These are phyloP conservation scores for Teunomyces barrocoloradensis DNA, from an alignment of 805 yeast genomes.

Conservation along the genomic window DNA sequence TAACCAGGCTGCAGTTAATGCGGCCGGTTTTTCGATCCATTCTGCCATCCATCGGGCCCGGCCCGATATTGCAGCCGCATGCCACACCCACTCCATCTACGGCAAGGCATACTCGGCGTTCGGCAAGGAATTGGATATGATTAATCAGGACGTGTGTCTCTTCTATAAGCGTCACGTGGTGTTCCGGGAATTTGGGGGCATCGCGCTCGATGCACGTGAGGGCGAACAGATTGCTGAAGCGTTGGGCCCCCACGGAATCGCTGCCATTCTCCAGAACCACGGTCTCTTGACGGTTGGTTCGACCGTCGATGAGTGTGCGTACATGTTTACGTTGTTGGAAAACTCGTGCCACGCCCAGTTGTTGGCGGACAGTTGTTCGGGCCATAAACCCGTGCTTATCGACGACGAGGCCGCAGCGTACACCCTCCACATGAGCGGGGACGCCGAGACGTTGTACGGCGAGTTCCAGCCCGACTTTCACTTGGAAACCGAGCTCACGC, in stretches of 20 bases:
- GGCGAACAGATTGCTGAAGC: constrained; percentile 62
- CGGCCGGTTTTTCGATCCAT: constrained; percentile 44
- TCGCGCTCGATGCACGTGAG: constrained; percentile 65
- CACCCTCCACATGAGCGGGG: constrained; percentile 58
- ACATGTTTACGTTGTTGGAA: constrained; percentile 61
- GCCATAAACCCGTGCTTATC: constrained; percentile 42
- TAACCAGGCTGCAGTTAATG: constrained; percentile 35
- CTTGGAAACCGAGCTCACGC: constrained; percentile 24
- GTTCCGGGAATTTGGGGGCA: constrained; percentile 72
- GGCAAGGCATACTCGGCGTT: constrained; percentile 40
- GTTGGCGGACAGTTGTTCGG: constrained; percentile 55
- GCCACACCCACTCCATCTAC: constrained; percentile 39
- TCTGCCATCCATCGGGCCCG: constrained; percentile 37
- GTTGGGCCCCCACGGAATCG: constrained; percentile 52
- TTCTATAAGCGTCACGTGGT: constrained; percentile 68
- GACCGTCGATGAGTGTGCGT: constrained; percentile 75
- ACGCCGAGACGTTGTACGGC: constrained; percentile 65
- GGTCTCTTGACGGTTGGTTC: constrained; percentile 69
- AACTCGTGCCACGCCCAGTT: constrained; percentile 64
- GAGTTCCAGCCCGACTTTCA: constrained; percentile 74
- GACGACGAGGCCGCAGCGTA: constrained; percentile 49
- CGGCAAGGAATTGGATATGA: constrained; percentile 59
- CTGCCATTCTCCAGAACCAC: constrained; percentile 66
- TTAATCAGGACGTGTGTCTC: constrained; percentile 73
- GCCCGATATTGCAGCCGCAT: constrained; percentile 40